These are phyloP conservation scores for Fusarium sp. DNA, from an alignment of 2,329 filamentous ascomycete species.

Conservation along the genomic window DNA sequence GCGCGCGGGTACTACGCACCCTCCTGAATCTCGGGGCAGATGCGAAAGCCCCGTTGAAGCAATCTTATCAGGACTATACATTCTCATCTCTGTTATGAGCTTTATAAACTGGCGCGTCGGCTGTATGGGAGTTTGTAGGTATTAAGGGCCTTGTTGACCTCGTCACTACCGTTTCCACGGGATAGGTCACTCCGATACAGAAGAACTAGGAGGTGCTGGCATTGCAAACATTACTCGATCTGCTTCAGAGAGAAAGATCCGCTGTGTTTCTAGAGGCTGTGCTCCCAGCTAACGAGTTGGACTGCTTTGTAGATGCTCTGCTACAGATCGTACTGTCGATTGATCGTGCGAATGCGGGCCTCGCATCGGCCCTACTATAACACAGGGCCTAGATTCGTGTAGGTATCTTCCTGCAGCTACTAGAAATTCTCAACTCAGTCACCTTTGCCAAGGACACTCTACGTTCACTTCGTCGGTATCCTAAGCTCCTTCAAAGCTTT, in stretches of 20 bases:
- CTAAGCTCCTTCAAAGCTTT: constrained; percentile 6
- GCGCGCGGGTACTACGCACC: neutral
- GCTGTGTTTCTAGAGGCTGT: neutral
- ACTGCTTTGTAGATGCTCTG: neutral
- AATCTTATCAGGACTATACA: constrained; percentile 1
- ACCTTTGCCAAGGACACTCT: neutral
- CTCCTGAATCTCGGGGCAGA: constrained; percentile 3
- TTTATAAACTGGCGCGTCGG: neutral
- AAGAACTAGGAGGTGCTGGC: neutral
- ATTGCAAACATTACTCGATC: neutral
- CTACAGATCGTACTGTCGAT: constrained; percentile 1
- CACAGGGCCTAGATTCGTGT: neutral
- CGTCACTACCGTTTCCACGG: neutral
- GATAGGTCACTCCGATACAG: neutral
- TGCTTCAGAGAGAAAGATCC: neutral
- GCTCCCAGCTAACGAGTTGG: neutral
- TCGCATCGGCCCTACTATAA: neutral
- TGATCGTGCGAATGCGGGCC: neutral
- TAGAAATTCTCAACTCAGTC: neutral
- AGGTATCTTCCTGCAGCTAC: constrained; percentile 1
- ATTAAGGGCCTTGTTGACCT: constrained; percentile 3
- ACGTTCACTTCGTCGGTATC: constrained; percentile 1
- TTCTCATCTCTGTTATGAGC: constrained; percentile 6
- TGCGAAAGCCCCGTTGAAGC: neutral
- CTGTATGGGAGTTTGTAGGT: neutral